Evolutionary conservation across 805 yeast genomes (phyloP).

Genomic region (Cyberlindnera petersonii): DNA sequence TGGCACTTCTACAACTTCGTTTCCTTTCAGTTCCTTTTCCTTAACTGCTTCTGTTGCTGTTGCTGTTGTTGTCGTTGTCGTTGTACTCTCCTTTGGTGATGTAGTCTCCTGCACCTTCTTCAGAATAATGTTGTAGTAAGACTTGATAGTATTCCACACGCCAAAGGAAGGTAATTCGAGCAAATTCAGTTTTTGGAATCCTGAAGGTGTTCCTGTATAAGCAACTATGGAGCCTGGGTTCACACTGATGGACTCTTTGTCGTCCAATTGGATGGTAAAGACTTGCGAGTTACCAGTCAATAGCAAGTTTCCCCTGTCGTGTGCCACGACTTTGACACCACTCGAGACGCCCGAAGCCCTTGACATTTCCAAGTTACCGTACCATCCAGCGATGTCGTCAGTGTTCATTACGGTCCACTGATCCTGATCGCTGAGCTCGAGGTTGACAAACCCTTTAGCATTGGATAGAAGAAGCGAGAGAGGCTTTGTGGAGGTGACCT

Average conservation of each 20-base stretch:
- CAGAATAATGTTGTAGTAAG: slow-evolving; percentile 2
- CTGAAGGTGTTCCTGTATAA: slow-evolving; percentile 11
- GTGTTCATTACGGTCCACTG: slow-evolving; percentile 17
- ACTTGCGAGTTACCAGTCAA: slow-evolving; percentile 31
- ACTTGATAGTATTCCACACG: slow-evolving; percentile 11
- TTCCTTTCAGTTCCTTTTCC: neutral
- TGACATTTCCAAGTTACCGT: slow-evolving; percentile 15
- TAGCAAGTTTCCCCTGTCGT: slow-evolving; percentile 29
- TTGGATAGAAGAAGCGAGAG: slow-evolving; percentile 16
- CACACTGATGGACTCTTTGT: slow-evolving; percentile 24
- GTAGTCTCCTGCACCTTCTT: slow-evolving; percentile 10
- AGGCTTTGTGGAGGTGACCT: slow-evolving; percentile 18
- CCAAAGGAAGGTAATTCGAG: slow-evolving; percentile 15
- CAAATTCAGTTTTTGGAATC: slow-evolving; percentile 9
- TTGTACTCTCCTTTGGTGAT: neutral
- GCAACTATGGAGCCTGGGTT: slow-evolving; percentile 18
- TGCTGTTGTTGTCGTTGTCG: neutral
- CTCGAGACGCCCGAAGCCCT: neutral
- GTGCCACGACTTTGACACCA: slow-evolving; percentile 7
- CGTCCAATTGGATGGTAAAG: slow-evolving; percentile 23
- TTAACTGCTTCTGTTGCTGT: neutral
- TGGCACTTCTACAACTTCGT: slow-evolving; percentile 2
- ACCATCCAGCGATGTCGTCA: slow-evolving; percentile 19
- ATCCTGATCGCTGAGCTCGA: slow-evolving; percentile 12
- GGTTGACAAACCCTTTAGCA: slow-evolving; percentile 14